These are phyloP conservation scores for Coemansia sp. DNA, from an alignment of 192 early-diverging fungal genomes.

Conservation along the genomic window DNA sequence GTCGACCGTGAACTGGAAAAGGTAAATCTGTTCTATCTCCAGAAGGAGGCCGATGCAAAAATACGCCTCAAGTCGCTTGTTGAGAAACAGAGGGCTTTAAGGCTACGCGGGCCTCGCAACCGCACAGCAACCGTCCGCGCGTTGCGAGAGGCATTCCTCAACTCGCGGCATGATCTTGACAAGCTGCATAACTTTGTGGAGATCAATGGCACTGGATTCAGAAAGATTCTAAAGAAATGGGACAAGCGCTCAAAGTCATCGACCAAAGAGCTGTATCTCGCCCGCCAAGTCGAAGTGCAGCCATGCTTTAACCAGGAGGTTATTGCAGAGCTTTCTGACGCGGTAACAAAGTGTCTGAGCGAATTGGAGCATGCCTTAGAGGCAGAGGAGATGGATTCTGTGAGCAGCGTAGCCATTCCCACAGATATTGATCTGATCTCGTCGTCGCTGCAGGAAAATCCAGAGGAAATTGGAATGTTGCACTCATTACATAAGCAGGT, in stretches of 20 bases:
- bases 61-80: slow-evolving; percentile 81
- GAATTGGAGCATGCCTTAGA: slow-evolving; percentile 73
- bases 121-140: slow-evolving; percentile 64
- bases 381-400: slow-evolving; percentile 27
- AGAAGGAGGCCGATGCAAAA: slow-evolving; percentile 93
- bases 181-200: slow-evolving; percentile 99
- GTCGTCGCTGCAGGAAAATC: slow-evolving; percentile 23
- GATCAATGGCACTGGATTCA: slow-evolving; percentile 92
- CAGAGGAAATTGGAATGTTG: neutral
- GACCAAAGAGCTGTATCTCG: slow-evolving; percentile 97
- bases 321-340: slow-evolving; percentile 86
- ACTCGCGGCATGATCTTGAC: slow-evolving; percentile 90
- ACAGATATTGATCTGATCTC: slow-evolving; percentile 33
- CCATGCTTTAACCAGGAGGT: slow-evolving; percentile 96
- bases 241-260: slow-evolving; percentile 97
- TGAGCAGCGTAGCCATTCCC: slow-evolving; percentile 23
- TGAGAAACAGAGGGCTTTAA: slow-evolving; percentile 72
- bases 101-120: slow-evolving; percentile 56
- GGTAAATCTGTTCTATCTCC: slow-evolving; percentile 94
- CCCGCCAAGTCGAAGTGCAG: slow-evolving; percentile 96
- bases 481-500: neutral
- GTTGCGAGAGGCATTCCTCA: slow-evolving; percentile 85
- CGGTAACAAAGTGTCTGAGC: slow-evolving; percentile 66
- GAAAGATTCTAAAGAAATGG: slow-evolving; percentile 99
- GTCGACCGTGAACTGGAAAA: slow-evolving; percentile 98